Evolutionary conservation across 1,139 yeast species (phyloP).

Genomic region (Scheffersomyces quercinus): DNA sequence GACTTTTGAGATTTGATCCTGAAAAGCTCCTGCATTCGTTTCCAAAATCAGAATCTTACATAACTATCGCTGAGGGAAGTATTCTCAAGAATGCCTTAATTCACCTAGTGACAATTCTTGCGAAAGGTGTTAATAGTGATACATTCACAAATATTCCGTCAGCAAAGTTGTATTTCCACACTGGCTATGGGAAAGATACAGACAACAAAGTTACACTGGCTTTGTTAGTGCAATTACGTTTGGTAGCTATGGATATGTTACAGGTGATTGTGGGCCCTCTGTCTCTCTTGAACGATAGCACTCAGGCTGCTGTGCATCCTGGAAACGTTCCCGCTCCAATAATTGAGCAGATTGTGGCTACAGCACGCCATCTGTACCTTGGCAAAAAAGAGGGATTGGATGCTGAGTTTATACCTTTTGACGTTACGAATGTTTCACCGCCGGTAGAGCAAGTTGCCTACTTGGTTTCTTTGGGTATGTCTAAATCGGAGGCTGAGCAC

Average conservation of each 20-base stretch:
- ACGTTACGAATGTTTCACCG: conserved; percentile 50
- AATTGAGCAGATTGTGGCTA: conserved; percentile 36
- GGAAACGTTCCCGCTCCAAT: conserved; percentile 19
- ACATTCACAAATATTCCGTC: conserved; percentile 23
- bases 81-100: conserved; percentile 42
- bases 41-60: conserved; percentile 32
- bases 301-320: not conserved
- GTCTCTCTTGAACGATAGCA: conserved; percentile 8
- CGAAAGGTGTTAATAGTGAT: conserved; percentile 34
- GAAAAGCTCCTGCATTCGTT: conserved; percentile 22
- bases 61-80: conserved; percentile 37
- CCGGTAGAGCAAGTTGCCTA: conserved; percentile 52
- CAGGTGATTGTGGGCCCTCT: conserved; percentile 25
- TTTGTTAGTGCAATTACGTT: conserved; percentile 41
- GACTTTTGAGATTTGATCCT: conserved; percentile 18
- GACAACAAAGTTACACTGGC: conserved; percentile 26
- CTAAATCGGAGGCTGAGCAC: conserved; percentile 39
- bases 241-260: conserved; percentile 39
- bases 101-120: conserved; percentile 42
- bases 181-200: conserved; percentile 20
- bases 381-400: conserved; percentile 25
- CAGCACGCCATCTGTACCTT: conserved; percentile 34
- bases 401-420: conserved; percentile 42
- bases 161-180: conserved; percentile 26
- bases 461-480: conserved; percentile 46